These are phyloP conservation scores for Thalassiosira profunda DNA, from an alignment of 108 stramenopile genomes.

Conservation along the genomic window DNA sequence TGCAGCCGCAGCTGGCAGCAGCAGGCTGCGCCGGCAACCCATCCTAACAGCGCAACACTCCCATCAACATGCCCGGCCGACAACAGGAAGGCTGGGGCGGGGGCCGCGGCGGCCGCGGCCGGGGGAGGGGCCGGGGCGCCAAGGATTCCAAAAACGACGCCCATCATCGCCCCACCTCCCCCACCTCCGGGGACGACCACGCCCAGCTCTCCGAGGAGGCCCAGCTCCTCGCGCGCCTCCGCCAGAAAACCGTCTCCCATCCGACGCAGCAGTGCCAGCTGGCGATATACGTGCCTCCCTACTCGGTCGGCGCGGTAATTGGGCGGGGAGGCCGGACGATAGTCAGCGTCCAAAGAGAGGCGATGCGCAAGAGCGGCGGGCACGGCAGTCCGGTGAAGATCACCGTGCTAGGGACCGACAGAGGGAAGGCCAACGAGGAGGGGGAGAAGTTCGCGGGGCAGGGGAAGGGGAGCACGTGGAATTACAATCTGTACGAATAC, in stretches of 20 bases:
- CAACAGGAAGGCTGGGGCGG: too few relatives aligned
- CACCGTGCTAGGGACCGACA: conserved; percentile 41
- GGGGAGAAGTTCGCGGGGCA: not conserved
- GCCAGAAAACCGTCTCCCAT: conserved; percentile 34
- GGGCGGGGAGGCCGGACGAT: conserved; percentile 75
- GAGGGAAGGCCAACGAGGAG: too few relatives aligned
- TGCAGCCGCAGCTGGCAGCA: not conserved
- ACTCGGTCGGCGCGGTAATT: conserved; percentile 78
- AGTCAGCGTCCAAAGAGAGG: conserved; percentile 66
- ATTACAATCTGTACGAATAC: conserved; percentile 26
- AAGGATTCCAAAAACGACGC: not conserved
- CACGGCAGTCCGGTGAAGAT: conserved; percentile 45
- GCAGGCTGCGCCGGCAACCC: not conserved
- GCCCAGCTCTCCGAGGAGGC: conserved; percentile 5
- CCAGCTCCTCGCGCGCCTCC: conserved; percentile 14
- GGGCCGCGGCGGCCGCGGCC: too few relatives aligned
- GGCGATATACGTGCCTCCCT: conserved; percentile 81
- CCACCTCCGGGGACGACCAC: not conserved
- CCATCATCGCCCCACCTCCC: not conserved
- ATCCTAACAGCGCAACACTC: not conserved
- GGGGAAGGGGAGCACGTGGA: conserved; percentile 4
- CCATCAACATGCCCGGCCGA: not conserved
- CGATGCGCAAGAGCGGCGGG: conserved; percentile 41
- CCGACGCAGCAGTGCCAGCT: conserved; percentile 44
- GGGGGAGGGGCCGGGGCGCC: not conserved